phyloP scores from a whole-genome alignment of 768 basidiomycete genomes.

The Tubosaeta sp. region DNA sequence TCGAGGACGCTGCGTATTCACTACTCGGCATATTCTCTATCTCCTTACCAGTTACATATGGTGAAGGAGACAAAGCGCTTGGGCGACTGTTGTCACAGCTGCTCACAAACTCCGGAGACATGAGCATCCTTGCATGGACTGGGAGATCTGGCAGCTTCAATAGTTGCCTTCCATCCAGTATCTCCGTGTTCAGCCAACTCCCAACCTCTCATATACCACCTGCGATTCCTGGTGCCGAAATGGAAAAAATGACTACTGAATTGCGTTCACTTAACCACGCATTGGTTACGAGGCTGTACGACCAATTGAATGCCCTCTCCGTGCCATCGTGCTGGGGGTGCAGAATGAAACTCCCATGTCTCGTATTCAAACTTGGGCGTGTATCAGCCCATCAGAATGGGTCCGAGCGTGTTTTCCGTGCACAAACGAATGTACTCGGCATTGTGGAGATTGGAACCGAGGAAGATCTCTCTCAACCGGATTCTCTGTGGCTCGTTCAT shows the following conservation, averaged over 20 bases:
- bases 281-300: too few relatives aligned
- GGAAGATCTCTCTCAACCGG: slow-evolving; percentile 3
- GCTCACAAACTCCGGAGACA: too few relatives aligned
- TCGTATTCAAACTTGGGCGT: slow-evolving; percentile 1
- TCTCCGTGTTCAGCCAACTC: neutral
- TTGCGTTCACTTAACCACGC: neutral
- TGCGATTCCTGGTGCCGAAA: neutral
- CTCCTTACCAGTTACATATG: too few relatives aligned
- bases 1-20: too few relatives aligned
- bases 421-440: neutral
- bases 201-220: neutral
- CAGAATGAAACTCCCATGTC: slow-evolving; percentile 7
- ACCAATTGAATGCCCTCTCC: neutral
- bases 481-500: neutral
- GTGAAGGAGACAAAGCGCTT: too few relatives aligned
- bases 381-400: neutral
- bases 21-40: too few relatives aligned
- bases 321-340: neutral
- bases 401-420: neutral
- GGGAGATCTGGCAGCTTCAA: too few relatives aligned
- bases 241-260: neutral
- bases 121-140: too few relatives aligned
- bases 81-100: too few relatives aligned
- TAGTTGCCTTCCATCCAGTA: too few relatives aligned
- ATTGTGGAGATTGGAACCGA: slow-evolving; percentile 8